These are phyloP conservation scores for Kluyveromyces aestuarii DNA, from an alignment of 805 yeast genomes.

Conservation along the genomic window DNA sequence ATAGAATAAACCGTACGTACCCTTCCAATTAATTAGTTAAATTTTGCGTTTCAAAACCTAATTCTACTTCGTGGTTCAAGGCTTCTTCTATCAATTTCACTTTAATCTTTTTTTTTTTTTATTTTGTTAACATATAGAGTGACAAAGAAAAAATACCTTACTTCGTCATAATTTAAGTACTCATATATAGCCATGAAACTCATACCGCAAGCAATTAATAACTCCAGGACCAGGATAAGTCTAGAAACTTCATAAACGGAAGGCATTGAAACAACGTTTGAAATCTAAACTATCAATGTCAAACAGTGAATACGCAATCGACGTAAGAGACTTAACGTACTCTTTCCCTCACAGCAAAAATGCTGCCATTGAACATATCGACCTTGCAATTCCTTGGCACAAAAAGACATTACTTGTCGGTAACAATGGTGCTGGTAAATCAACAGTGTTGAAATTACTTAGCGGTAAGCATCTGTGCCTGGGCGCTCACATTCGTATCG, in stretches of 20 bases:
- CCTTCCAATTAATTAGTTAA: not conserved
- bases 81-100: not conserved
- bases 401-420: constrained; percentile 77
- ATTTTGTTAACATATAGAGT: not conserved
- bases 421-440: constrained; percentile 96
- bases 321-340: constrained; percentile 57
- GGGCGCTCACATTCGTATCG: constrained; percentile 59
- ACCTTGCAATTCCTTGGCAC: constrained; percentile 54
- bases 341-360: constrained; percentile 49
- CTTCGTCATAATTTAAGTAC: not conserved
- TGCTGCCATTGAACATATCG: constrained; percentile 61
- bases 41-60: not conserved
- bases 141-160: not conserved
- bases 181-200: not conserved
- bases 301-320: constrained; percentile 37
- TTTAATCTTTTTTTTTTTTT: too few species aligned
- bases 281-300: not conserved
- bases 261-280: not conserved
- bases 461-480: constrained; percentile 88
- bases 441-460: constrained; percentile 71
- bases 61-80: not conserved
- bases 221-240: not conserved
- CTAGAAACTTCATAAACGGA: not conserved
- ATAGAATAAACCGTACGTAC: not conserved
- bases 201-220: too few species aligned